Conservation (phyloP, 1,284 basidiomycete species). For the Fomitopsis pinicola region DNA sequence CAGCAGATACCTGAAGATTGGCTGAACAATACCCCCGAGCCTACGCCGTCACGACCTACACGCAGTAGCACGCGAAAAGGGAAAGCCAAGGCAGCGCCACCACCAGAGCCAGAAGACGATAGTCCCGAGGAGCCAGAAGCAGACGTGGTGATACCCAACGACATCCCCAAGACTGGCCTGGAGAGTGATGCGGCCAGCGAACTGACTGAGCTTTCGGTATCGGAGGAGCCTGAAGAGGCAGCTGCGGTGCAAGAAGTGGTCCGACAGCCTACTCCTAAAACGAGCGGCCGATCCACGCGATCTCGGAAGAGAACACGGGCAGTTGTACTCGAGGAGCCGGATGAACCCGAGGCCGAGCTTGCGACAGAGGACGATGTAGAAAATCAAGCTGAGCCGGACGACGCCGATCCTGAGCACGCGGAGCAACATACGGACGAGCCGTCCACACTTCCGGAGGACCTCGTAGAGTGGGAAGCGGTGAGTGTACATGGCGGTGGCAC, state of each 20-base stretch:
- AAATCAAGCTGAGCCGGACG: neutral
- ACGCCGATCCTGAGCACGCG: neutral
- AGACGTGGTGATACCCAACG: neutral
- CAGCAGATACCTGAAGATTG: constrained; percentile 76
- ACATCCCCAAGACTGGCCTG: constrained; percentile 43
- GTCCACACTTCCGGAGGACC: constrained; percentile 38
- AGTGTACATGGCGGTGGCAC: constrained; percentile 17
- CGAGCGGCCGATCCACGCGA: constrained; percentile 1
- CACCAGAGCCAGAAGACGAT: constrained; percentile 11
- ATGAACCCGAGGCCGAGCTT: neutral
- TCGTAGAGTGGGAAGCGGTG: constrained; percentile 84
- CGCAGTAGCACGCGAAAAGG: constrained; percentile 4
- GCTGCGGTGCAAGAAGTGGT: constrained; percentile 4
- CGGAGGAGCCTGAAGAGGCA: constrained; percentile 12
- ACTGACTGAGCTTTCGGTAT: constrained; percentile 58
- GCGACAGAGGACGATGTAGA: neutral
- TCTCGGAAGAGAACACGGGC: neutral
- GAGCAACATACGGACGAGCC: constrained; percentile 10
- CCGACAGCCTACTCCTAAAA: neutral
- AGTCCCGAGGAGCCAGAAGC: constrained; percentile 3
- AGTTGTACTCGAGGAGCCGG: neutral
- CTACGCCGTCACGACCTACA: neutral
- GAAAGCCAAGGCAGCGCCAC: constrained; percentile 8
- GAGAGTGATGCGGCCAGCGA: constrained; percentile 62
- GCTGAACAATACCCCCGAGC: constrained; percentile 35